These are phyloP conservation scores for Prunus salicina DNA, from an alignment of 306 rosid genomes.

Conservation along the genomic window DNA sequence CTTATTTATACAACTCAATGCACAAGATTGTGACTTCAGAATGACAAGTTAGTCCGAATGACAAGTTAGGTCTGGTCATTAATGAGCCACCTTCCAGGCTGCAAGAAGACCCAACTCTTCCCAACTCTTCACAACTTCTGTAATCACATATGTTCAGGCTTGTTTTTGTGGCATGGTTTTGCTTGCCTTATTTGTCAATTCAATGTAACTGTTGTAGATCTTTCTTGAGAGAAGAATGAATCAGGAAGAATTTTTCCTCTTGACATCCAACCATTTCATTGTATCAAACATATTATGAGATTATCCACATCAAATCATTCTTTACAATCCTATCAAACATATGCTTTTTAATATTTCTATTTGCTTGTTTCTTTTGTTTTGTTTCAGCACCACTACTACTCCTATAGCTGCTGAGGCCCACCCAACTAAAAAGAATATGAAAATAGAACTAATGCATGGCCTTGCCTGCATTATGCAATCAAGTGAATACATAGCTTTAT, in stretches of 20 bases:
- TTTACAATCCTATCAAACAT: not conserved
- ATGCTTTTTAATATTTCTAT: no score
- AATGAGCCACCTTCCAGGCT: not conserved
- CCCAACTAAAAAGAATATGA: no score
- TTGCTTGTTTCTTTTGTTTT: not conserved
- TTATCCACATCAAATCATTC: not conserved
- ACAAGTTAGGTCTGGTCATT: constrained; percentile 20
- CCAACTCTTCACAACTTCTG: not conserved
- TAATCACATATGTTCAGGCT: not conserved
- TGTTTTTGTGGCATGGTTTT: not conserved
- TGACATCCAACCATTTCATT: no score
- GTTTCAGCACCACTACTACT: not conserved
- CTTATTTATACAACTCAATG: constrained; percentile 1
- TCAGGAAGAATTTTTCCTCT: no score
- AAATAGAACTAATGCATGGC: no score
- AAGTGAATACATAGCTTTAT: not conserved
- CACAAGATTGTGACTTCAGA: constrained; percentile 16
- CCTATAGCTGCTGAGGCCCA: not conserved
- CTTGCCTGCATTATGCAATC: not conserved
- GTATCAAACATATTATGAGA: no score
- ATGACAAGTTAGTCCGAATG: constrained; percentile 15
- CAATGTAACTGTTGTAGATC: not conserved
- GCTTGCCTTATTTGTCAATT: no score
- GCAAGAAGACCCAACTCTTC: not conserved
- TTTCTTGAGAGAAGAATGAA: not conserved